Percentiles rank a stretch among this genome's conserved stretches.
Conservation (phyloP, 2,329 filamentous ascomycete species). For the Arthroderma uncinatum region DNA sequence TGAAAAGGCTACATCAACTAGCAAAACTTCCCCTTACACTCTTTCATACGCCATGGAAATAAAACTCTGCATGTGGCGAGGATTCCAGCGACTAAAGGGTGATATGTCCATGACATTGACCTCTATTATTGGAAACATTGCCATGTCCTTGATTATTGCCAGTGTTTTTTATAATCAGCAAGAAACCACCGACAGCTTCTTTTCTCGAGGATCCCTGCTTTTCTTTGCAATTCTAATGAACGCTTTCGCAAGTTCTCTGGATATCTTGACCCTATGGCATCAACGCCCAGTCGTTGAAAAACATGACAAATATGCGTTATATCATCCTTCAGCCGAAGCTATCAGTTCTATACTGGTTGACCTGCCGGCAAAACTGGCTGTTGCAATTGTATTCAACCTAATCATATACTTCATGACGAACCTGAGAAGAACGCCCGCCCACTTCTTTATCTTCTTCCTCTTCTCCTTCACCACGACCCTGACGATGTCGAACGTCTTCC, state of each 20-base stretch:
- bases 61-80: constrained; percentile 66
- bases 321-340: constrained; percentile 76
- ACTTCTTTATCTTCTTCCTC: constrained; percentile 79
- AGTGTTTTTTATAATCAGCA: constrained; percentile 71
- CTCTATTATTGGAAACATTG: constrained; percentile 55
- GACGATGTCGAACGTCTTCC: constrained; percentile 78
- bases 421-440: constrained; percentile 57
- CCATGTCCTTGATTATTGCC: constrained; percentile 66
- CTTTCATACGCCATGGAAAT: constrained; percentile 68
- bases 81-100: constrained; percentile 62
- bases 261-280: constrained; percentile 72
- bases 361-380: constrained; percentile 67
- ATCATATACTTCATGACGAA: constrained; percentile 81
- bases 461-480: constrained; percentile 63
- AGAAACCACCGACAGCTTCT: constrained; percentile 59
- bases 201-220: constrained; percentile 63
- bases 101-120: constrained; percentile 66
- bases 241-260: constrained; percentile 67
- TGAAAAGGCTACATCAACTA: constrained; percentile 38
- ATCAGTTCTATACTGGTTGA: constrained; percentile 70
- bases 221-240: constrained; percentile 86
- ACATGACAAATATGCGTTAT: constrained; percentile 73
- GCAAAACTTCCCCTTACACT: constrained; percentile 67
- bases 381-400: constrained; percentile 65
- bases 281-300: constrained; percentile 91